A percentile compares a stretch with the other conserved stretches of the same genome.
Evolutionary conservation across 371 early-diverging fungal genomes (phyloP).

Genomic region (Apophysomyces variabilis): DNA sequence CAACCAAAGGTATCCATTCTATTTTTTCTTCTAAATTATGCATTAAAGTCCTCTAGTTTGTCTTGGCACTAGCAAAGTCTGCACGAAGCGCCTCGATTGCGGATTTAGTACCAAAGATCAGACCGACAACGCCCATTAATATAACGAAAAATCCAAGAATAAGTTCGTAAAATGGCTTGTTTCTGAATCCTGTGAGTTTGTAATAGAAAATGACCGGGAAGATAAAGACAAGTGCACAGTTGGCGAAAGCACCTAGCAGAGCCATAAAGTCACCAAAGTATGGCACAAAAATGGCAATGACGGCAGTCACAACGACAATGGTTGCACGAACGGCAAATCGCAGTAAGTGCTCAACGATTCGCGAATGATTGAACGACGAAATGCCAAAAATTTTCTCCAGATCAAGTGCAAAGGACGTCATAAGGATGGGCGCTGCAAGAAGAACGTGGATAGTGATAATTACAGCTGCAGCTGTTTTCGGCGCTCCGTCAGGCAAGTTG

Average conservation of each 20-base stretch:
- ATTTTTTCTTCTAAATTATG: too few relatives aligned
- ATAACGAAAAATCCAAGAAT: slow-evolving; percentile 56
- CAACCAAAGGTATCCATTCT: too few relatives aligned
- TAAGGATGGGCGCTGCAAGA: slow-evolving; percentile 80
- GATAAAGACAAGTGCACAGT: slow-evolving; percentile 68
- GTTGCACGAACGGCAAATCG: slow-evolving; percentile 50
- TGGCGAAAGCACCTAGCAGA: slow-evolving; percentile 71
- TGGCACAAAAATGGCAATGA: slow-evolving; percentile 66
- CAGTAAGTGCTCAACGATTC: slow-evolving; percentile 39
- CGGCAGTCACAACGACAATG: slow-evolving; percentile 44
- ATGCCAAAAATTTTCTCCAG: slow-evolving; percentile 61
- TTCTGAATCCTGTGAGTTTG: slow-evolving; percentile 58
- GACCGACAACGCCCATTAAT: slow-evolving; percentile 63
- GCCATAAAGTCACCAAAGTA: slow-evolving; percentile 78
- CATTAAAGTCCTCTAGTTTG: not conserved
- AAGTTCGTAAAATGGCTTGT: slow-evolving; percentile 41
- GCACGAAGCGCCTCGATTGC: slow-evolving; percentile 55
- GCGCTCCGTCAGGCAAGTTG: slow-evolving; percentile 66
- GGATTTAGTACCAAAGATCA: slow-evolving; percentile 63
- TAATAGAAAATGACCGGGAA: slow-evolving; percentile 73
- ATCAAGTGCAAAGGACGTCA: slow-evolving; percentile 82
- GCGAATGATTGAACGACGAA: slow-evolving; percentile 32
- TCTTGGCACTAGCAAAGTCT: slow-evolving; percentile 31
- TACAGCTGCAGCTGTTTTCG: slow-evolving; percentile 69
- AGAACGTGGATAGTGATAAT: slow-evolving; percentile 84